Conservation (phyloP, 129 eudicot genomes). For the Artemisia argyi region DNA sequence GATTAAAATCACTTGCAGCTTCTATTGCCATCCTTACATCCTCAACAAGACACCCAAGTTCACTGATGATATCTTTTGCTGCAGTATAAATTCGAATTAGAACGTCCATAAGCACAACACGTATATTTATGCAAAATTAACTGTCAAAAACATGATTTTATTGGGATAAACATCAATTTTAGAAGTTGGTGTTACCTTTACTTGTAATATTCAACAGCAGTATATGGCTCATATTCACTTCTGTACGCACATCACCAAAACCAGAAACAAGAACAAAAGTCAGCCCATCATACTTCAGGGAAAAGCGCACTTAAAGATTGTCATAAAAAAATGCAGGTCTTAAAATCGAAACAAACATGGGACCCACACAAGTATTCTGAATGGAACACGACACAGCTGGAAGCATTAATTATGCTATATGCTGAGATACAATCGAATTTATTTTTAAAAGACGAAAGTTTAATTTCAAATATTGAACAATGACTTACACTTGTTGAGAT, state of each 20-base stretch:
- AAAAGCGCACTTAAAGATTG: neutral
- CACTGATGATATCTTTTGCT: slow-evolving; percentile 49
- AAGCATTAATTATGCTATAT: neutral
- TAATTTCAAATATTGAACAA: neutral
- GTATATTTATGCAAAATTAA: no score
- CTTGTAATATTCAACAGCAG: slow-evolving; percentile 45
- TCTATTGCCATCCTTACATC: slow-evolving; percentile 39
- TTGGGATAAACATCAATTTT: neutral
- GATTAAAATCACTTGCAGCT: slow-evolving; percentile 20
- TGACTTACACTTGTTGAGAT: slow-evolving; percentile 66
- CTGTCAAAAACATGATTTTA: no score
- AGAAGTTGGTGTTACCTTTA: slow-evolving; percentile 41
- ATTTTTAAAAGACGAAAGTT: neutral
- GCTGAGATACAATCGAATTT: neutral
- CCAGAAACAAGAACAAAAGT: slow-evolving; percentile 22
- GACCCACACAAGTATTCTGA: neutral
- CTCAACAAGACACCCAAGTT: slow-evolving; percentile 61
- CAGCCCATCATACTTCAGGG: slow-evolving; percentile 9
- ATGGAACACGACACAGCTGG: neutral
- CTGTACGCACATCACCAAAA: slow-evolving; percentile 42
- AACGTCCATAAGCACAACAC: neutral
- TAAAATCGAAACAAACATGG: neutral
- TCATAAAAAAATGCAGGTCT: neutral
- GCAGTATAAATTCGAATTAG: slow-evolving; percentile 26
- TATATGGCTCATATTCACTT: slow-evolving; percentile 63